Evolutionary conservation across 768 basidiomycete species (phyloP).

Genomic region (Udeniomyces megalosporus): DNA sequence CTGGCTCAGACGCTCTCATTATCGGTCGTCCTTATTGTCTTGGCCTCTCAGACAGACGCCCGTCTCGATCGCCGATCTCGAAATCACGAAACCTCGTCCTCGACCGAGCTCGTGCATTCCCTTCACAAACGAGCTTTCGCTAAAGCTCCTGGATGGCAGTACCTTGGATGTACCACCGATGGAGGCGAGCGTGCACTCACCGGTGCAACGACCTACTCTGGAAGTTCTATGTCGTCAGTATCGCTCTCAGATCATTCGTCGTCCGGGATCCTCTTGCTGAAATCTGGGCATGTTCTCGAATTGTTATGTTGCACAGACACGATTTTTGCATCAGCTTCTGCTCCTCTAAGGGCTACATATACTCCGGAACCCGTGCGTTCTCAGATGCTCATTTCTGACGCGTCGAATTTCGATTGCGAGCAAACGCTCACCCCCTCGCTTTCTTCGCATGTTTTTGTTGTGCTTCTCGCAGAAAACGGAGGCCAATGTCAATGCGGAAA

Average conservation of each 20-base stretch:
- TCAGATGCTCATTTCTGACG: neutral
- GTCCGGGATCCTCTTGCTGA: too few relatives aligned
- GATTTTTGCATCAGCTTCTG: constrained; percentile 5
- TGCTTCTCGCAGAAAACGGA: neutral
- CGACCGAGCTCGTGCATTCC: too few relatives aligned
- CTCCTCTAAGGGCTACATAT: constrained; percentile 4
- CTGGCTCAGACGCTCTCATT: too few relatives aligned
- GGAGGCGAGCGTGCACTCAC: neutral
- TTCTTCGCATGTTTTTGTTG: too few relatives aligned
- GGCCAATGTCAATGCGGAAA: neutral
- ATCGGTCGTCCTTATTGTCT: too few relatives aligned
- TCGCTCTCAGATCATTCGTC: neutral
- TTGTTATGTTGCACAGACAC: too few relatives aligned
- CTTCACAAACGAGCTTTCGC: too few relatives aligned
- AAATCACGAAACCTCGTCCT: too few relatives aligned
- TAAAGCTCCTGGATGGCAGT: neutral
- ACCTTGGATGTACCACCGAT: constrained; percentile 1
- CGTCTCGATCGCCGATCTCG: too few relatives aligned
- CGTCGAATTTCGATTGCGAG: too few relatives aligned
- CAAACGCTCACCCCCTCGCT: neutral
- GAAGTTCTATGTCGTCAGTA: neutral
- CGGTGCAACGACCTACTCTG: neutral
- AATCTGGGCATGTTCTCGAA: too few relatives aligned
- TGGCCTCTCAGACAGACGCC: too few relatives aligned
- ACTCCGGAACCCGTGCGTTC: constrained; percentile 13